phyloP scores from a whole-genome alignment of 345 rosid species.

The Pelargonium nanum region DNA sequence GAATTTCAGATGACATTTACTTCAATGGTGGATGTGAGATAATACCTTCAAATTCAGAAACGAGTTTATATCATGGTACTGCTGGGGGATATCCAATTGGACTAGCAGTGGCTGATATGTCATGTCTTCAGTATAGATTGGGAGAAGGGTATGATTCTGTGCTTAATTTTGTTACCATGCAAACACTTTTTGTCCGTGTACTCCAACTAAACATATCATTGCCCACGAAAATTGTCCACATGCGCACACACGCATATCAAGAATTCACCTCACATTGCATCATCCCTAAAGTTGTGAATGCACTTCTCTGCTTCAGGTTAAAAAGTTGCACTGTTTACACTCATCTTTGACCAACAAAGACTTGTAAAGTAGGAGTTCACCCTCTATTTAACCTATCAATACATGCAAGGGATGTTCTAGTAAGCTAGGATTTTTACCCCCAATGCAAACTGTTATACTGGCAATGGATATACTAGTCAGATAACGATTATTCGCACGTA shows the following conservation, averaged over 20 bases:
- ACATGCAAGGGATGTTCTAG: neutral
- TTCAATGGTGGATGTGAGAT: conserved; percentile 13
- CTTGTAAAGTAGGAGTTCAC: neutral
- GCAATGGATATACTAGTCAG: too few relatives aligned
- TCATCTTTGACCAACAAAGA: neutral
- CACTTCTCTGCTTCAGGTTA: neutral
- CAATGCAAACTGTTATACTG: neutral
- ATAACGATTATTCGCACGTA: too few relatives aligned
- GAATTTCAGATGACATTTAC: conserved; percentile 9
- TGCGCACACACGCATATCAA: neutral
- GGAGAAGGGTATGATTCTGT: conserved; percentile 45
- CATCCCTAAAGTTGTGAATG: neutral
- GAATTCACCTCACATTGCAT: neutral
- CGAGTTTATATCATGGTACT: conserved; percentile 7
- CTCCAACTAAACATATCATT: neutral
- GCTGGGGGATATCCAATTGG: conserved; percentile 23
- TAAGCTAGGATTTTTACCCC: neutral
- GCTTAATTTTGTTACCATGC: conserved; percentile 6
- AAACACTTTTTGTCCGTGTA: neutral
- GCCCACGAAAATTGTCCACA: neutral
- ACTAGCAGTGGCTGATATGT: conserved; percentile 28
- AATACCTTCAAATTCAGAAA: conserved; percentile 14
- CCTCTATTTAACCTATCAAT: neutral
- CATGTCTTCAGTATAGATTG: conserved; percentile 25
- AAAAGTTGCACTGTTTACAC: neutral